phyloP scores from a whole-genome alignment of 2,329 filamentous ascomycete genomes.

The Sphaerulina populicola region DNA sequence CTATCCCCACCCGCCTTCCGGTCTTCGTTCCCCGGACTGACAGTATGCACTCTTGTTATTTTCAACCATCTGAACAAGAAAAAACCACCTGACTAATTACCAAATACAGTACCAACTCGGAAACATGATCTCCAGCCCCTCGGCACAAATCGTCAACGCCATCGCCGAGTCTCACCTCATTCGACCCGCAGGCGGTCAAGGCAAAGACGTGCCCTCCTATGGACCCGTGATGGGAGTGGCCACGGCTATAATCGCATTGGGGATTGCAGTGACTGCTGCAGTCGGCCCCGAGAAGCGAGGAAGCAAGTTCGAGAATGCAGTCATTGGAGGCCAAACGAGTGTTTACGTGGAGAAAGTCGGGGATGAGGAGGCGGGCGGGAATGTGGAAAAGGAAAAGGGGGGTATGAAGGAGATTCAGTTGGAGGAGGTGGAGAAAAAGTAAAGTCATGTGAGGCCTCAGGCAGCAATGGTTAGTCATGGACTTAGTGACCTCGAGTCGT shows the following conservation, averaged over 20 bases:
- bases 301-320: conserved; percentile 57
- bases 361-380: conserved; percentile 15
- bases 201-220: conserved; percentile 58
- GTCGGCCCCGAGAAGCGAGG: conserved; percentile 69
- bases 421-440: conserved; percentile 12
- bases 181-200: conserved; percentile 39
- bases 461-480: too few species aligned
- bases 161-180: conserved; percentile 57
- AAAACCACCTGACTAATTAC: conserved; percentile 26
- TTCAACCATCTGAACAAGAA: not conserved
- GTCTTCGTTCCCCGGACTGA: conserved; percentile 56
- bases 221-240: conserved; percentile 68
- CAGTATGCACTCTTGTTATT: conserved; percentile 6
- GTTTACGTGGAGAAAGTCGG: conserved; percentile 12
- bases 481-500: too few species aligned
- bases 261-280: conserved; percentile 59
- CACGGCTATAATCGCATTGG: conserved; percentile 65
- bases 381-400: conserved; percentile 11
- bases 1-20: conserved; percentile 62
- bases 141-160: conserved; percentile 69
- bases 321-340: conserved; percentile 20
- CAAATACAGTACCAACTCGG: conserved; percentile 58
- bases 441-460: not conserved
- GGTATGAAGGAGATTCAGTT: conserved; percentile 5
- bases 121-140: conserved; percentile 65